phyloP scores from a whole-genome alignment of 2,329 filamentous ascomycete species.

The Alternaria ventricosa region DNA sequence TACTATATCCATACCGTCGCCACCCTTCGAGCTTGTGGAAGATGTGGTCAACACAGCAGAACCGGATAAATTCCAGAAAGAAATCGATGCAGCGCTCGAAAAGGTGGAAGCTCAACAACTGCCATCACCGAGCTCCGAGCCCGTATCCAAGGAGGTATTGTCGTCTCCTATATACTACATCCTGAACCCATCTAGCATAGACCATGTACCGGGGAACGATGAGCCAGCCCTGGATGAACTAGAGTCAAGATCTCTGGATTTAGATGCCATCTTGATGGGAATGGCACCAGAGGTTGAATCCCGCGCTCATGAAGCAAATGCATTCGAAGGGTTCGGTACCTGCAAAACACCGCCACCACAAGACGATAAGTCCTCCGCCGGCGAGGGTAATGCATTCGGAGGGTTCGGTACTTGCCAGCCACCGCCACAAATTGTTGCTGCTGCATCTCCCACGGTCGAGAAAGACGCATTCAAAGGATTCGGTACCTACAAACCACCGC shows the following conservation, averaged over 20 bases:
- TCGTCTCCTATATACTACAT: neutral
- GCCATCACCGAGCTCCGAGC: neutral
- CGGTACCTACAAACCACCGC: neutral
- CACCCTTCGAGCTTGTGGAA: neutral
- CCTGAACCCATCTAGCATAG: neutral
- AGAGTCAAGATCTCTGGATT: neutral
- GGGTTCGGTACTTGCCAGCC: neutral
- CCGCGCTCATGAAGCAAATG: too few species aligned
- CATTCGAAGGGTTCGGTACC: neutral
- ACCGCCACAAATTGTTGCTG: neutral
- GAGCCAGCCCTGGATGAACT: neutral
- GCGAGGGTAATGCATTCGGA: too few species aligned
- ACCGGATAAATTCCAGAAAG: neutral
- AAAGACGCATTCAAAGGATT: neutral
- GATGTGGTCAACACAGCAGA: neutral
- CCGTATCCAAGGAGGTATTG: neutral
- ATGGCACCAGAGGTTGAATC: too few species aligned
- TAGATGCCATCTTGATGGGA: neutral
- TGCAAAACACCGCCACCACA: neutral
- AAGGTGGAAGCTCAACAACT: neutral
- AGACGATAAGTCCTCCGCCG: too few species aligned
- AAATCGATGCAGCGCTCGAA: neutral
- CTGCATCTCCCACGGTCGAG: neutral
- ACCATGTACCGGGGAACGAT: neutral
- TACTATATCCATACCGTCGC: fast-evolving